Percentiles rank a stretch among this genome's conserved stretches.
Evolutionary conservation across 1,284 basidiomycete genomes (phyloP).

Genomic region (Earliella scabrosa): DNA sequence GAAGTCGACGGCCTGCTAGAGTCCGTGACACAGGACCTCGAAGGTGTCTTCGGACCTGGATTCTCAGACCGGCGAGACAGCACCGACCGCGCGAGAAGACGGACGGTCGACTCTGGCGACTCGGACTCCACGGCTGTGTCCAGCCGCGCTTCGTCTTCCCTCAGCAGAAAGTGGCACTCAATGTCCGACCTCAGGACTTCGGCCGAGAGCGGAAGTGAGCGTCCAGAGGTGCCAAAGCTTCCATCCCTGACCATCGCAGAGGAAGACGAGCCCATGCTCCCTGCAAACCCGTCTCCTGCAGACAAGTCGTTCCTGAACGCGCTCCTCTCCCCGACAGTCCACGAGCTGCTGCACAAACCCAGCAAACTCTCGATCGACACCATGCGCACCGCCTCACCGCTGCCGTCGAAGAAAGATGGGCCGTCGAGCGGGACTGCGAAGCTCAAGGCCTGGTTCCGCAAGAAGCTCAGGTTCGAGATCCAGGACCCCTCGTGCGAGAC

Average conservation of each 20-base stretch:
- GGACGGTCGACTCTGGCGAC: constrained; percentile 34
- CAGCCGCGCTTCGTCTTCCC: constrained; percentile 10
- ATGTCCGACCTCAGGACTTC: constrained; percentile 27
- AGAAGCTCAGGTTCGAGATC: constrained; percentile 49
- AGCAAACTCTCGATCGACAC: constrained; percentile 23
- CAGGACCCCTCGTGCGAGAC: constrained; percentile 40
- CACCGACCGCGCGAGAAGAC: constrained; percentile 31
- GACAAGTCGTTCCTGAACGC: constrained; percentile 22
- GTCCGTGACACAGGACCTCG: constrained; percentile 46
- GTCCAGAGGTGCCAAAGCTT: constrained; percentile 2
- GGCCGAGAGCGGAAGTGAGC: constrained; percentile 5
- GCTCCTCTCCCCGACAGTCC: constrained; percentile 20
- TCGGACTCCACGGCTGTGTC: constrained; percentile 35
- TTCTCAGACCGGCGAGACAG: constrained; percentile 25
- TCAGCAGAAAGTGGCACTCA: constrained; percentile 28
- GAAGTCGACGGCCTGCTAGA: constrained; percentile 36
- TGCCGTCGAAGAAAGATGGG: constrained; percentile 20
- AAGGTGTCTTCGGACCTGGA: constrained; percentile 34
- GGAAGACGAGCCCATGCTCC: constrained; percentile 12
- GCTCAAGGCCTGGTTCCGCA: constrained; percentile 66
- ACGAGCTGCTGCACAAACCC: constrained; percentile 18
- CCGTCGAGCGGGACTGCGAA: constrained; percentile 42
- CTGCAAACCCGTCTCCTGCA: not conserved
- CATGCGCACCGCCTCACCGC: constrained; percentile 14
- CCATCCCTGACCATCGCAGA: constrained; percentile 17